These are phyloP conservation scores for Solanum medicagineum DNA, from an alignment of 257 asterid genomes.

Conservation along the genomic window DNA sequence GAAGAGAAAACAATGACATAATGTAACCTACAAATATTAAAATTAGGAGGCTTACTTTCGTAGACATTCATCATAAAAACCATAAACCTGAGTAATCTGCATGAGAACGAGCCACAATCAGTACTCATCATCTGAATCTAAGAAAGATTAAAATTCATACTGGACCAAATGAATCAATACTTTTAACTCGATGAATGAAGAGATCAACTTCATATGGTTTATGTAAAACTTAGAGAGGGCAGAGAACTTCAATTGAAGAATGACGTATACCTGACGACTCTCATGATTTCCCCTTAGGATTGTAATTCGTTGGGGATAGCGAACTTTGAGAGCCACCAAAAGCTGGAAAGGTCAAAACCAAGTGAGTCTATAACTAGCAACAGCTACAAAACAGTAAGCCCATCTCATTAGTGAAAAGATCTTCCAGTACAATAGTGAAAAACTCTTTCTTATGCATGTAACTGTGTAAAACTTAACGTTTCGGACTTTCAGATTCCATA, in stretches of 20 bases:
- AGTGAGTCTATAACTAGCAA: not conserved
- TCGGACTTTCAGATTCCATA: not conserved
- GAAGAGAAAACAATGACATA: not conserved
- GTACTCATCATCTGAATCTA: not conserved
- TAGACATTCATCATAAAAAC: slow-evolving; percentile 73
- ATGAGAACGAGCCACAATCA: not conserved
- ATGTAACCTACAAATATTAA: not conserved
- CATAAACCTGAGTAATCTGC: slow-evolving; percentile 79
- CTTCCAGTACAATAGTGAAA: not conserved
- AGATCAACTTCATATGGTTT: not conserved
- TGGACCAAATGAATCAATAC: not conserved
- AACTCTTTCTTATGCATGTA: not conserved
- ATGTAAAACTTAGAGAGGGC: not conserved
- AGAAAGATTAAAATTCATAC: not conserved
- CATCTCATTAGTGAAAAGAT: not conserved
- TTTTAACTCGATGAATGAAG: not conserved
- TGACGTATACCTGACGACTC: slow-evolving; percentile 49
- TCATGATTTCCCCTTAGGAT: slow-evolving; percentile 81
- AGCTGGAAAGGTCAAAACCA: slow-evolving; percentile 13
- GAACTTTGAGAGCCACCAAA: slow-evolving; percentile 40
- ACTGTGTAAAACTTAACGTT: not conserved
- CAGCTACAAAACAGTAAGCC: not conserved
- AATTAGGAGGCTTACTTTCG: slow-evolving; percentile 46
- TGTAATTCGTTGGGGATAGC: slow-evolving; percentile 39
- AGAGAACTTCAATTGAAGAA: not conserved